Evolutionary conservation across 2,329 filamentous ascomycete genomes (phyloP), one percentile per base, ranked within the genome.

Genomic region (Capronia coronata): DNA sequence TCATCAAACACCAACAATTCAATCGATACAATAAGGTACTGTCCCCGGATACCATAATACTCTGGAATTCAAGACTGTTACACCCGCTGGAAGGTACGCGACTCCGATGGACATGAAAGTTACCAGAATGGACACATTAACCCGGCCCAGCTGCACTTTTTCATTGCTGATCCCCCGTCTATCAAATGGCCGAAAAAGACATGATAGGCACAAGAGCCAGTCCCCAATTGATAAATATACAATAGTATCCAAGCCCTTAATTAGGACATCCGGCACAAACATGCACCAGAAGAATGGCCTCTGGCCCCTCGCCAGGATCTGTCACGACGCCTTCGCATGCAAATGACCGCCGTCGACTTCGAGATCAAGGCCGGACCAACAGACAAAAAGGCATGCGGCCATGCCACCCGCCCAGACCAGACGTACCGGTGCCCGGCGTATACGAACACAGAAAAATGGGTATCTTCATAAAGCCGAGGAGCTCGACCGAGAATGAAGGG

Each of bases 201-300:
- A 42, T 40, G 41, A 48, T 50, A 42, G 42, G 23, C 37, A 22
- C 45, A 46, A 32, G 34, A 21, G 35, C 25, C 34, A 29, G 23
- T 30, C 40, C 47, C 44, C 51, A 49, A 51, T 39, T 41, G 42
- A 49, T 54, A 54, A 42, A 54, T 54, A 40, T 54, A 54, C 52
- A 54, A 30, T 51, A 54, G 50, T 54, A 49, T 51, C 52, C 48
- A 47, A 54, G 30, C 10, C 46, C 21, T 21, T 23, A 43, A 14
- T 14, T 29, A 22, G 43, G 19, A 29, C 25, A 45, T 23, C 41
- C 27, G 35, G 14, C 44, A 45, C 32, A n/a, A n/a, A 44, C n/a
- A 29, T 45, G 41, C 41, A 25, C 38, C 47, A 40, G 29, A 39
- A 30, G 16, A 10, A 23, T 32, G 41, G 14, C 25, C 21, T 21